These are phyloP conservation scores for Ustilago tritici DNA, from an alignment of 1,284 basidiomycete species.

Conservation along the genomic window DNA sequence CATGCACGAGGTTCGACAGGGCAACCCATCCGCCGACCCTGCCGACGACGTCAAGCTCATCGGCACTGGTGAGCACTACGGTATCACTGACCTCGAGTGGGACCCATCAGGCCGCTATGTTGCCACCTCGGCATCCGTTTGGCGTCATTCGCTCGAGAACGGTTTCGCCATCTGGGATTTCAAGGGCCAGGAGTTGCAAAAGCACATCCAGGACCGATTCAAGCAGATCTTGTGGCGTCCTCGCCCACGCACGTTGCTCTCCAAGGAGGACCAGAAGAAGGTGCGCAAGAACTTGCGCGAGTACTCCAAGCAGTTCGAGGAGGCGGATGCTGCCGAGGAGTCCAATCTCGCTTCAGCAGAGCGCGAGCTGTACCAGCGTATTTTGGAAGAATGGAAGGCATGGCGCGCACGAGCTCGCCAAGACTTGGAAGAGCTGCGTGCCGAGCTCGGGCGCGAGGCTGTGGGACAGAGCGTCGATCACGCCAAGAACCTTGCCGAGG, in stretches of 20 bases:
- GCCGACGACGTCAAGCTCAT: constrained; percentile 88
- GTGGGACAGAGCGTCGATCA: constrained; percentile 50
- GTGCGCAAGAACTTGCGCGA: constrained; percentile 92
- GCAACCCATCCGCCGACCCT: constrained; percentile 74
- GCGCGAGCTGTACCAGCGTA: constrained; percentile 87
- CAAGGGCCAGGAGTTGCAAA: constrained; percentile 89
- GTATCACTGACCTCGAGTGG: constrained; percentile 98
- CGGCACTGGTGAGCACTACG: constrained; percentile 91
- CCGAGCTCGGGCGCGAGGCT: constrained; percentile 49
- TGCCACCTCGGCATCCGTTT: constrained; percentile 91
- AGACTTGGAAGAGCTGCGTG: constrained; percentile 54
- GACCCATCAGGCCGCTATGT: constrained; percentile 96
- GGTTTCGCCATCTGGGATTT: constrained; percentile 99
- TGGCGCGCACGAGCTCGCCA: constrained; percentile 75
- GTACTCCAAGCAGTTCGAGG: constrained; percentile 91
- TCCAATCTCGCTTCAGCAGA: constrained; percentile 93
- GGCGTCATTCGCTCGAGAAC: constrained; percentile 96
- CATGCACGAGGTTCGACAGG: constrained; percentile 75
- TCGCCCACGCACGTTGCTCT: constrained; percentile 85
- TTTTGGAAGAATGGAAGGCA: constrained; percentile 98
- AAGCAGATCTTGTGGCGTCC: constrained; percentile 99
- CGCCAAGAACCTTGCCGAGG: constrained; percentile 61
- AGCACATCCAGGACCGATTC: constrained; percentile 91
- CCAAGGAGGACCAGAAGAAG: constrained; percentile 87
- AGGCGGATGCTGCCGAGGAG: constrained; percentile 95